Base-by-base conservation (phyloP, 1,284 basidiomycete genomes). In the Porodaedalea pini region DNA sequence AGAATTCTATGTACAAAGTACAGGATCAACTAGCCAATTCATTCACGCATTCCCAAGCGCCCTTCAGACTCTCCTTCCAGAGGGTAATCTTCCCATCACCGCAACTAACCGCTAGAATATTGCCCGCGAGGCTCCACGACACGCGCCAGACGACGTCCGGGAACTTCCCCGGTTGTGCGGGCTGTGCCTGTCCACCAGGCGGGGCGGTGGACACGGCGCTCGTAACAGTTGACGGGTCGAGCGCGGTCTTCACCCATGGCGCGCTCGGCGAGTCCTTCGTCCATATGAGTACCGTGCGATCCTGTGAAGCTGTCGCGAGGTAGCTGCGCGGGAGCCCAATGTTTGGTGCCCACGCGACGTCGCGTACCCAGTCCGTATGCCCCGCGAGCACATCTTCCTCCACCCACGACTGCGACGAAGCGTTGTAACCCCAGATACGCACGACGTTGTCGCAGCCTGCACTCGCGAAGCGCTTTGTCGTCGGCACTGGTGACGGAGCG, bases 51-150 rank as follows among this genome's bases (percentile, higher is more conserved):
- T 98, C 96, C 93, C 96, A 99, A 21, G 81, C 78, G 19, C 92
- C 90, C 70, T 93, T 94, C 67, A 98, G 74, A 70, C 92, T 96
- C 76, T 99, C 96, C 76, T 99, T 99, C 96, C 95, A 99, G 54
- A 99, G 77, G 11, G 90, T 94, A 29, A 99, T 94, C 74, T 98
- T 98, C 25, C 97, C 96, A 71, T 99, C 97, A 13, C 95, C 96
- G 72, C 94, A 97, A 71, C 93, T 96, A 39, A 98, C 97, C 0
- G 96, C 95, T 48, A 99, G 79, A 55, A 99, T 85, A 68, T 98
- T 98, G 19, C 97, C 96, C 2, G 94, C 93, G 47, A 98, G 80
- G 65, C 92, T 95, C 96, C 96, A 98, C 57, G 91, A 94, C 32
- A 98, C 93, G 34, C 94, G 85, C 96, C 96, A 99, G 17, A 98